Conservation (phyloP, 768 basidiomycete species). For the Bullera alba region DNA sequence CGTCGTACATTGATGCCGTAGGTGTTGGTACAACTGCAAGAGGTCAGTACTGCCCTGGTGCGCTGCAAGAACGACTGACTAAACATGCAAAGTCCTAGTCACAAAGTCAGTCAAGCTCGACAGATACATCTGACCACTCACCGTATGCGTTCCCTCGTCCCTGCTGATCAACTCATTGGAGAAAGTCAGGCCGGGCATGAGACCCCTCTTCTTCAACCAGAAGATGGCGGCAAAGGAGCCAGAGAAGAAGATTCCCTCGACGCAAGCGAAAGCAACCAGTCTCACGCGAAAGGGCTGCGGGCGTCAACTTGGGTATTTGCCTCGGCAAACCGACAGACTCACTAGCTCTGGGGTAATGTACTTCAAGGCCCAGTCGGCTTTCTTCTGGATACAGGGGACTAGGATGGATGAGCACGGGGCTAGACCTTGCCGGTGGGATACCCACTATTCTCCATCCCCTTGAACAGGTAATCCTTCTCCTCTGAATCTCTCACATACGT, state of each 20-base stretch:
- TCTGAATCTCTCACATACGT: conserved; percentile 44
- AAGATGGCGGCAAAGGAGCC: conserved; percentile 46
- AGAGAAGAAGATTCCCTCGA: conserved; percentile 47
- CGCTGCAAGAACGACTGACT: conserved; percentile 1
- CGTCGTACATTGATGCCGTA: conserved; percentile 28
- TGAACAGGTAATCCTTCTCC: conserved; percentile 43
- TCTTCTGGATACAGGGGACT: conserved; percentile 45
- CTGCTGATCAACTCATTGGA: conserved; percentile 41
- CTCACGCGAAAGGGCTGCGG: conserved; percentile 34
- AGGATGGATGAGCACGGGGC: conserved; percentile 3
- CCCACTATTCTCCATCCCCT: conserved; percentile 44
- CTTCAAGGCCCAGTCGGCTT: conserved; percentile 45
- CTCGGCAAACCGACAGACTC: not conserved
- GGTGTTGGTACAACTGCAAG: conserved; percentile 28
- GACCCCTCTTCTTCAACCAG: conserved; percentile 46
- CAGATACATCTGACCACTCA: not conserved
- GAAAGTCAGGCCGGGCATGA: conserved; percentile 45
- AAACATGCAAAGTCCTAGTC: conserved; percentile 34
- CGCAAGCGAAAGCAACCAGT: conserved; percentile 44
- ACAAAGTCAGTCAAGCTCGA: not conserved
- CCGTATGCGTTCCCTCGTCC: conserved; percentile 41
- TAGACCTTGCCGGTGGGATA: not conserved
- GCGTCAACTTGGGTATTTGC: not conserved
- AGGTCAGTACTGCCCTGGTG: not conserved
- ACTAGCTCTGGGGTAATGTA: conserved; percentile 42